Conservation (phyloP, 441 rosid species). For the Geranium incanum region DNA sequence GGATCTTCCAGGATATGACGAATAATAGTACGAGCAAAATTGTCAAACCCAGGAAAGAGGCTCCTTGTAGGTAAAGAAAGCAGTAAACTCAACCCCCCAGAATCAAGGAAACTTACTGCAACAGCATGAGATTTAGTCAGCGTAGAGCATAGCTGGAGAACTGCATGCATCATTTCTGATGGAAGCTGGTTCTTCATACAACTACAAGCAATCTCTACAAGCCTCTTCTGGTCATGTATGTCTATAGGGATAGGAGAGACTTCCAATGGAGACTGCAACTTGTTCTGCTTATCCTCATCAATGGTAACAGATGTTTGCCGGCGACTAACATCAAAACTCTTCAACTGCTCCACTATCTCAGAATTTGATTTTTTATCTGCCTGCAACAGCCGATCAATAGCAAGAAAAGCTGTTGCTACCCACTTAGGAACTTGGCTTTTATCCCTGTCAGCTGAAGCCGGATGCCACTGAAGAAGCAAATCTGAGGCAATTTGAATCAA, state of each 20-base stretch:
- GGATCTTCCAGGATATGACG: conserved; percentile 98
- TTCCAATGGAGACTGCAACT: conserved; percentile 49
- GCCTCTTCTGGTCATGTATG: conserved; percentile 62
- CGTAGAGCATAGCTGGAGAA: conserved; percentile 84
- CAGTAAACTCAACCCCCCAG: conserved; percentile 68
- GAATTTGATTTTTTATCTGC: conserved; percentile 71
- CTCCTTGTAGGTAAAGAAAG: conserved; percentile 80
- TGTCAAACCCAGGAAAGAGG: conserved; percentile 93
- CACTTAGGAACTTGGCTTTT: conserved; percentile 71
- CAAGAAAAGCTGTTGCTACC: conserved; percentile 94
- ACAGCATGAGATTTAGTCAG: conserved; percentile 71
- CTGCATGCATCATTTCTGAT: conserved; percentile 89
- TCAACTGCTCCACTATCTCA: conserved; percentile 70
- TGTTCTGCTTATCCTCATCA: conserved; percentile 64
- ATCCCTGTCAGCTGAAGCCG: conserved; percentile 42
- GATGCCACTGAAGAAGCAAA: conserved; percentile 72
- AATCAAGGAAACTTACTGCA: conserved; percentile 83
- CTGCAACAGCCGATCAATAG: conserved; percentile 85
- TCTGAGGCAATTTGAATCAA: conserved; percentile 63
- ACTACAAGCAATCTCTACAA: conserved; percentile 81
- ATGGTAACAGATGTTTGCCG: conserved; percentile 21
- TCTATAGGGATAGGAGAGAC: conserved; percentile 41
- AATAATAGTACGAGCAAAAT: conserved; percentile 76
- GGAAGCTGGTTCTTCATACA: conserved; percentile 76
- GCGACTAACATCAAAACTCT: conserved; percentile 34